Conservation (phyloP, 2,329 filamentous ascomycete genomes). For the Tolypocladium guangdongense region DNA sequence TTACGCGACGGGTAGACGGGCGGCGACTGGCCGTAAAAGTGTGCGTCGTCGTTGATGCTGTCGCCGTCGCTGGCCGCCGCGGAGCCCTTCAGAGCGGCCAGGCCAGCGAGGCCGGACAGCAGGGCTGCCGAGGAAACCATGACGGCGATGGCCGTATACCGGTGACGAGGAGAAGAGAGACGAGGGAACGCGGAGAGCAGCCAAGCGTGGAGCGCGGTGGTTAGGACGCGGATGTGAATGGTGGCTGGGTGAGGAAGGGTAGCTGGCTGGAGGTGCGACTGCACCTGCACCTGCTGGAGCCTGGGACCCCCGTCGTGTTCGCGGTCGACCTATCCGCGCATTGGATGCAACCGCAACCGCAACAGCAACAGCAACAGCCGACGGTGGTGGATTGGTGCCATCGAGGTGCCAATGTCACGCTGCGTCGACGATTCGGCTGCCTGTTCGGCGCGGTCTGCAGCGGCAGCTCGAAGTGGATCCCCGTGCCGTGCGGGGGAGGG, state of each 20-base stretch:
- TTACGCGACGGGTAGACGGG: slow-evolving; percentile 41
- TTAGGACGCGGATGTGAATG: neutral
- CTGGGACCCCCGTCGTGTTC: too few relatives aligned
- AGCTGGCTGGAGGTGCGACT: neutral
- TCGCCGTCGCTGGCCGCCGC: slow-evolving; percentile 5
- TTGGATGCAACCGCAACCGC: too few relatives aligned
- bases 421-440: too few relatives aligned
- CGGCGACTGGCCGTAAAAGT: slow-evolving; percentile 39
- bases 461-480: too few relatives aligned
- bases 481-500: too few relatives aligned
- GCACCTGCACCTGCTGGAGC: too few relatives aligned
- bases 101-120: slow-evolving; percentile 1
- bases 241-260: neutral
- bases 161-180: neutral
- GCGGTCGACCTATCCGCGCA: too few relatives aligned
- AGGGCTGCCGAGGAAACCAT: neutral
- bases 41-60: slow-evolving; percentile 26
- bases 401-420: too few relatives aligned
- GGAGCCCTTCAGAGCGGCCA: slow-evolving; percentile 1
- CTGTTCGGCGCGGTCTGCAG: too few relatives aligned
- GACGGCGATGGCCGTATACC: neutral
- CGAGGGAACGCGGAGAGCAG: neutral
- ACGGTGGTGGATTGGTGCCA: too few relatives aligned
- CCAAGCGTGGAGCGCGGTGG: neutral
- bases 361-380: too few relatives aligned